These are phyloP conservation scores for Lunasporangiospora selenospora DNA, from an alignment of 192 early-diverging fungal genomes.

Conservation along the genomic window DNA sequence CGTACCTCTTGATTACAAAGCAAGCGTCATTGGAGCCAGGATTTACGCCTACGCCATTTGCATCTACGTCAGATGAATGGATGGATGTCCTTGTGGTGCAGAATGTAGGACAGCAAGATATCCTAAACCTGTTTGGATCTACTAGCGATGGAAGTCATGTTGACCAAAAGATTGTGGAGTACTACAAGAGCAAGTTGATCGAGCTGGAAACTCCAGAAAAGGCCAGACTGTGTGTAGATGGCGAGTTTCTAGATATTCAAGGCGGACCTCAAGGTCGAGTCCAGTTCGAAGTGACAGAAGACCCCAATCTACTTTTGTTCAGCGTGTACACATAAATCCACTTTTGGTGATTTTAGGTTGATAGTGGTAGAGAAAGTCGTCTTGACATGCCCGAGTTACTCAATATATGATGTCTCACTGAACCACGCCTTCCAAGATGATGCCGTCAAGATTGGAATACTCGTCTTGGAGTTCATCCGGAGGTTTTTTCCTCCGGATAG, in stretches of 20 bases:
- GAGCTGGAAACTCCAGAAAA: conserved; percentile 45
- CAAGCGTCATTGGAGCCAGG: conserved; percentile 56
- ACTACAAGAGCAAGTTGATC: conserved; percentile 46
- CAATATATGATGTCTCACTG: no score
- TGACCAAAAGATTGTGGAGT: conserved; percentile 48
- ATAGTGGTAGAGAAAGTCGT: no score
- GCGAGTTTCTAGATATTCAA: conserved; percentile 44
- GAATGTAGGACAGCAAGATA: conserved; percentile 32
- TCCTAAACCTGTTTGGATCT: conserved; percentile 36
- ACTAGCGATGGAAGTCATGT: conserved; percentile 50
- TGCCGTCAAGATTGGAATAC: no score
- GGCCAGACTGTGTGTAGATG: conserved; percentile 55
- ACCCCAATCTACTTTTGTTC: conserved; percentile 29
- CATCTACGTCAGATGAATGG: conserved; percentile 45
- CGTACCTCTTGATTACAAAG: conserved; percentile 54
- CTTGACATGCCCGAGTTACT: no score
- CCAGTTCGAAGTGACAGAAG: conserved; percentile 22
- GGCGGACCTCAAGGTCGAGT: conserved; percentile 20
- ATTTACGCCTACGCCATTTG: conserved; percentile 54
- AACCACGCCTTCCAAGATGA: no score
- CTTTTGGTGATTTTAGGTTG: no score
- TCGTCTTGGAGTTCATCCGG: no score
- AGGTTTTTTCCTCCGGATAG: no score
- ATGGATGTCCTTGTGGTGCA: conserved; percentile 53
- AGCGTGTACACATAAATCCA: conserved; percentile 11